Conservation (phyloP, 495 filamentous ascomycete species). For the Glonium stellatum region DNA sequence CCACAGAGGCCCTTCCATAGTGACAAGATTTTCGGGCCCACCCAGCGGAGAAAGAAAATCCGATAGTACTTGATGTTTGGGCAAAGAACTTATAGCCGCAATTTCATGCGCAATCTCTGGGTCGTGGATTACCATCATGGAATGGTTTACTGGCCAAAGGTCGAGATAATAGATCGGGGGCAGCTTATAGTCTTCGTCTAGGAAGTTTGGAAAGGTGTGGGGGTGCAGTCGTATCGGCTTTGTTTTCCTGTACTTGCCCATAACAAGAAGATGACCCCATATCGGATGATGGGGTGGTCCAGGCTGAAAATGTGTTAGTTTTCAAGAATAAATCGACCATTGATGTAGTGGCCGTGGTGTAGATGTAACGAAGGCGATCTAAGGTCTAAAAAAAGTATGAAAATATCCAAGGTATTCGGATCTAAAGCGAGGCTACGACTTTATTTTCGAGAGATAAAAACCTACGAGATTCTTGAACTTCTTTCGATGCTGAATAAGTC, state of each 20-base stretch:
- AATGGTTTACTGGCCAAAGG: constrained; percentile 31
- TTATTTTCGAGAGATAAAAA: not conserved
- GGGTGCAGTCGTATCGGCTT: constrained; percentile 27
- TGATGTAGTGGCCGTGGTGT: too few species aligned
- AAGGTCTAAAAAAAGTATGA: not conserved
- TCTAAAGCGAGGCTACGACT: not conserved
- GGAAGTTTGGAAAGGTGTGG: constrained; percentile 21
- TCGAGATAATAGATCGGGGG: constrained; percentile 36
- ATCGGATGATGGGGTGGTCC: constrained; percentile 26
- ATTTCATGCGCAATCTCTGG: constrained; percentile 43
- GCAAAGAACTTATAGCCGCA: constrained; percentile 3
- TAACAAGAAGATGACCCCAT: constrained; percentile 28
- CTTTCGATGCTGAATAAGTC: constrained; percentile 2
- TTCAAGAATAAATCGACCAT: too few species aligned
- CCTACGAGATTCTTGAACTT: constrained; percentile 4
- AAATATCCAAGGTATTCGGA: not conserved
- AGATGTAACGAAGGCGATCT: too few species aligned
- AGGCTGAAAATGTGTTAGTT: constrained; percentile 13
- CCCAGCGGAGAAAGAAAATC: constrained; percentile 24
- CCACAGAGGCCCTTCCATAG: constrained; percentile 32
- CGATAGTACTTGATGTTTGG: not conserved
- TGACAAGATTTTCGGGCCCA: constrained; percentile 30
- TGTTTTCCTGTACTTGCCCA: constrained; percentile 9
- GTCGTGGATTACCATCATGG: constrained; percentile 38
- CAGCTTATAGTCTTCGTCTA: constrained; percentile 29